A percentile compares a stretch with the other conserved stretches of the same genome.
phyloP scores from a whole-genome alignment of 2,329 filamentous ascomycete species.

The Aurifilum marmelostoma region DNA sequence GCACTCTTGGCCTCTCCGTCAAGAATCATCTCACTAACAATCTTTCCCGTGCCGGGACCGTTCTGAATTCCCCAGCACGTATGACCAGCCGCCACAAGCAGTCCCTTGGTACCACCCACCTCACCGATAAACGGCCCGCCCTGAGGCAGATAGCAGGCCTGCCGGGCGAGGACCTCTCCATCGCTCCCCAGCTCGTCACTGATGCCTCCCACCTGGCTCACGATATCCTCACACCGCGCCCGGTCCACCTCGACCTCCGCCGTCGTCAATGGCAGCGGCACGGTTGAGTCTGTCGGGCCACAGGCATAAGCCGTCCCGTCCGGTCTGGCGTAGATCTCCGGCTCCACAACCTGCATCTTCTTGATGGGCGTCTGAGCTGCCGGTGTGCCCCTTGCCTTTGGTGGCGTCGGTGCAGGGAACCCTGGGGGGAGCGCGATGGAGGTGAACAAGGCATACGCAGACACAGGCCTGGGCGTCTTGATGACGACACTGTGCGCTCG shows the following conservation, averaged over 20 bases:
- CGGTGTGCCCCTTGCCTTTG: conserved; percentile 27
- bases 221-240: conserved; percentile 68
- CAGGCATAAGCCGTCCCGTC: conserved; percentile 78
- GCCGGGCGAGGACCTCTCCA: conserved; percentile 62
- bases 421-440: conserved; percentile 65
- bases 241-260: conserved; percentile 69
- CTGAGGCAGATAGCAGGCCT: conserved; percentile 78
- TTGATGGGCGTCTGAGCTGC: conserved; percentile 29
- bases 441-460: conserved; percentile 70
- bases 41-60: conserved; percentile 70
- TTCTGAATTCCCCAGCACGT: conserved; percentile 87
- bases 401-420: conserved; percentile 44
- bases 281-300: conserved; percentile 64
- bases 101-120: conserved; percentile 62
- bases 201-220: conserved; percentile 62
- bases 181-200: conserved; percentile 57
- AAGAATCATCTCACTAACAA: conserved; percentile 67
- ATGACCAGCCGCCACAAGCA: conserved; percentile 73
- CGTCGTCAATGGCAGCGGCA: conserved; percentile 63
- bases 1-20: conserved; percentile 64
- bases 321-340: conserved; percentile 78
- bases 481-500: conserved; percentile 53
- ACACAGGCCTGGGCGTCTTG: conserved; percentile 47
- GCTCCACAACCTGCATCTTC: conserved; percentile 55
- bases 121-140: conserved; percentile 71